Evolutionary conservation across 805 yeast genomes (phyloP), one percentile per base, ranked within the genome.

Genomic region (Hanseniaspora mollemarum): DNA sequence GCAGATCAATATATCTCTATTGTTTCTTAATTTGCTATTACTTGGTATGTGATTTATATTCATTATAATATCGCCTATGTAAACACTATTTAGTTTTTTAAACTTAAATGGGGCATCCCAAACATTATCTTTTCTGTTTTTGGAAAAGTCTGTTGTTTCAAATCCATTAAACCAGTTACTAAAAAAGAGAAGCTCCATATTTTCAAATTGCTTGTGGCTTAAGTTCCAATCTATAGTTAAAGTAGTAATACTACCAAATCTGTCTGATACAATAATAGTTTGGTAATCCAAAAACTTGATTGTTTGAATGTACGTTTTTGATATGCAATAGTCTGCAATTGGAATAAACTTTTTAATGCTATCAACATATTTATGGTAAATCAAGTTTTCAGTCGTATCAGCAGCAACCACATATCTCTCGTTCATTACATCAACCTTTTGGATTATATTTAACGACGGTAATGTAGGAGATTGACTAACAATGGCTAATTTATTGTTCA

Each of bases 121-220:
- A 2, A 48, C 51, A 33, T 48, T 48, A 24, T 48, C 51, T n/a
- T 40, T 42, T 33, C 51, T 48, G 24, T 48, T 48, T 25, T 33
- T 48, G 7, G 45, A 38, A 13, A 40, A 48, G 10, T 48, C 41
- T 12, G 36, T 25, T 7, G 4, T 25, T 3, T 40, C 40, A 21
- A 38, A 48, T 5, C 21, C 36, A 9, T 40, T 19, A 13, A 25
- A 40, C 2, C 39, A 21, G n/a, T 28, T 48, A 12, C 16, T 9
- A 7, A 48, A 22, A 19, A 29, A 28, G 16, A 32, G 18, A 7
- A 32, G 12, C 9, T 48, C 51, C 18, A 48, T 32, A 25, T 48
- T 31, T 15, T 25, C 33, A 13, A 48, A 19, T 13, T 48, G 39
- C 3, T 48, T 10, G 13, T 12, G 26, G 7, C 39, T 33, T 2